Percentiles rank a stretch among this genome's conserved stretches.
These are phyloP conservation scores for Endocarpon pusillum DNA, from an alignment of 495 filamentous ascomycete species.

Conservation along the genomic window DNA sequence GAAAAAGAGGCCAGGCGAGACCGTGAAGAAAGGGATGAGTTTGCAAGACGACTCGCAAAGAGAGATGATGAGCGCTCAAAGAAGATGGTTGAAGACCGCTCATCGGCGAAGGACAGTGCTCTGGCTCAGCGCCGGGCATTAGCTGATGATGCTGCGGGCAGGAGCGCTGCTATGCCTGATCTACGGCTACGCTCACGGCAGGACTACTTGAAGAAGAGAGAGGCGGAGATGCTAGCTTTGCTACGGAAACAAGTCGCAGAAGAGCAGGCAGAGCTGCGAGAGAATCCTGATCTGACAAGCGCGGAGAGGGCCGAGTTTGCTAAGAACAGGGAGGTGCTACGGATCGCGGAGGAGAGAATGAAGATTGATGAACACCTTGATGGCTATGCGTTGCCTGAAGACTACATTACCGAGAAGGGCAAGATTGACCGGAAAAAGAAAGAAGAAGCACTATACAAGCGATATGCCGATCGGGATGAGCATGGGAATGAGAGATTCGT, in stretches of 20 bases:
- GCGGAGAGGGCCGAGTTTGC: conserved; percentile 81
- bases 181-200: conserved; percentile 70
- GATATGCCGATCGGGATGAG: conserved; percentile 80
- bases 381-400: conserved; percentile 86
- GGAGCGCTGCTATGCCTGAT: conserved; percentile 52
- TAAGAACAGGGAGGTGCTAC: conserved; percentile 71
- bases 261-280: conserved; percentile 65
- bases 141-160: conserved; percentile 45
- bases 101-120: conserved; percentile 39
- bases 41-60: conserved; percentile 50
- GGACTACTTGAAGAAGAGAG: conserved; percentile 85
- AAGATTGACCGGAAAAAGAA: conserved; percentile 84
- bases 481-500: conserved; percentile 76
- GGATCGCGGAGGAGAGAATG: conserved; percentile 74
- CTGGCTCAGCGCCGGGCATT: conserved; percentile 40
- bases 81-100: conserved; percentile 54
- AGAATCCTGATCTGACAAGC: conserved; percentile 56
- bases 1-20: conserved; percentile 44
- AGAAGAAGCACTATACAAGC: conserved; percentile 75
- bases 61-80: conserved; percentile 57
- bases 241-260: conserved; percentile 84
- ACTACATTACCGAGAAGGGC: conserved; percentile 84
- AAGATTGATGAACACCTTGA: conserved; percentile 83
- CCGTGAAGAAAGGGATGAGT: conserved; percentile 54
- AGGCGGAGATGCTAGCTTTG: conserved; percentile 67